Evolutionary conservation across 106 monocot genomes (phyloP), one percentile per base, ranked within the genome.

Genomic region (Dendrobium catenatum): DNA sequence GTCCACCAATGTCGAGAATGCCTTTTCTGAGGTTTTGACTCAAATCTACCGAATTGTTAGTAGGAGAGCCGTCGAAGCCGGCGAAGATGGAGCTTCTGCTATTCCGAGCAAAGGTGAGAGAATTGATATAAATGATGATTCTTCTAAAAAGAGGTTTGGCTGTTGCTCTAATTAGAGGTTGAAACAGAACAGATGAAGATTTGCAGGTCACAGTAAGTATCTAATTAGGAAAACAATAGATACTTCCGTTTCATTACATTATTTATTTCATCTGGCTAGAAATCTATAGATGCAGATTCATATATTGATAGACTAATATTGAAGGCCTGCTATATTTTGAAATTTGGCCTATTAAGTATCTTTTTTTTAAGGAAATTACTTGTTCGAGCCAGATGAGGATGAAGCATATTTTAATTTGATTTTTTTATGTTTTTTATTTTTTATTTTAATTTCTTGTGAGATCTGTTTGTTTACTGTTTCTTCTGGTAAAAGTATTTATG

Each of bases 1-100:
- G n/a, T 83, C 89, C 27, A 81, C 68, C n/a, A 89, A 89, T 73
- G 86, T 89, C 18, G 89, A 89, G 11, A 82, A 78, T 76, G 87
- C 89, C 2, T 89, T 89, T n/a, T 46, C 87, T 0, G 89, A 89
- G 74, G 87, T 89, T 11, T 72, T 89, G 82, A 84, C 81, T n/a
- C 84, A 89, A 79, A 89, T 89, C 77, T 86, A 86, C 29, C 67
- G 73, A 42, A 85, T 79, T 29, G 87, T 90, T 74, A 85, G 87
- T 82, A 90, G 77, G 77, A 87, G 81, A 78, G 55, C 85, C 5
- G 81, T 90, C 13, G 90, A 90, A 22, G 67, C 85, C 2, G 85
- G 85, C 11, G 87, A 87, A 70, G 89, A 85, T 73, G 84, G 61
- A 5, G 70, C 67, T 4, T 78, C 85, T 55, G 9, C 82, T 47